A percentile compares a stretch with the other conserved stretches of the same genome.
Evolutionary conservation across 345 rosid species (phyloP).

Genomic region (Cardamine resedifolia): DNA sequence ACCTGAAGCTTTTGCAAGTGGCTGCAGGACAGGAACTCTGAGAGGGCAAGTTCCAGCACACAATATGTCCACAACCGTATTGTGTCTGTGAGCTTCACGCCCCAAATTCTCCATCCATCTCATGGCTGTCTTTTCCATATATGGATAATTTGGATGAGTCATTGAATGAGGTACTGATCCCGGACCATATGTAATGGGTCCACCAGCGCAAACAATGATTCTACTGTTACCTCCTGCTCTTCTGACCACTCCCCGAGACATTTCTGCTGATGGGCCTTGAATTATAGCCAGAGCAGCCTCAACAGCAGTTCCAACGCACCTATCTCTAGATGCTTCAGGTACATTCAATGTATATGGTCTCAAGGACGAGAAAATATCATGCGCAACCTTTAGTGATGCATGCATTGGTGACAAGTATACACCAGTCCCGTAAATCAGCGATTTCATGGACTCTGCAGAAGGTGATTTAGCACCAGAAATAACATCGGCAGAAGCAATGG

Average conservation of each 20-base stretch:
- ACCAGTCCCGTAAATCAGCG: slow-evolving; percentile 91
- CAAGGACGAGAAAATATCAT: slow-evolving; percentile 83
- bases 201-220: slow-evolving; percentile 91
- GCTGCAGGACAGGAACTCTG: slow-evolving; percentile 83
- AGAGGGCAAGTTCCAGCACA: slow-evolving; percentile 99
- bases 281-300: slow-evolving; percentile 90
- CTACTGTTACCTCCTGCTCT: slow-evolving; percentile 89
- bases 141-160: slow-evolving; percentile 82
- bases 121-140: slow-evolving; percentile 80
- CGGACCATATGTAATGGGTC: slow-evolving; percentile 91
- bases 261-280: slow-evolving; percentile 91
- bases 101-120: slow-evolving; percentile 92
- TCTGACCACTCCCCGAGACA: slow-evolving; percentile 82
- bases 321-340: slow-evolving; percentile 86
- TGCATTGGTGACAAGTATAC: slow-evolving; percentile 91
- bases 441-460: slow-evolving; percentile 68
- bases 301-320: slow-evolving; percentile 88
- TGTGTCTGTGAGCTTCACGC: slow-evolving; percentile 66
- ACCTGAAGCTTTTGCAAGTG: slow-evolving; percentile 92
- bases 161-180: slow-evolving; percentile 88
- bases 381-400: slow-evolving; percentile 92
- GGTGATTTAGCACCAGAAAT: slow-evolving; percentile 90
- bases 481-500: slow-evolving; percentile 94
- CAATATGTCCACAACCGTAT: slow-evolving; percentile 83
- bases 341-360: slow-evolving; percentile 72